Evolutionary conservation across 345 rosid genomes (phyloP).

Genomic region (Firmiana major): DNA sequence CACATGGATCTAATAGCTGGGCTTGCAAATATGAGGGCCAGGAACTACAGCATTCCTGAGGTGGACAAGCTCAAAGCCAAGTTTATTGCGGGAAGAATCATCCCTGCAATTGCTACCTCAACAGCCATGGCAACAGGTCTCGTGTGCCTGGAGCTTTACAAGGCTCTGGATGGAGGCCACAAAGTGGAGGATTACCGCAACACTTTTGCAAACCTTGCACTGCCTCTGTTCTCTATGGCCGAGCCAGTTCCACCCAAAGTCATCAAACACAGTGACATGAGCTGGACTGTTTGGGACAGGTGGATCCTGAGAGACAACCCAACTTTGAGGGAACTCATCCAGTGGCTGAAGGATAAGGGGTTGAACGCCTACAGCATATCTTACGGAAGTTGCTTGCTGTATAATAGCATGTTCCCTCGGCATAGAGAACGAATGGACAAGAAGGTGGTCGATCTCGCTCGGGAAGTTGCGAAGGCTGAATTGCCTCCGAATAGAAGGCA

Average conservation of each 20-base stretch:
- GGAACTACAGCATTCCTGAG: constrained; percentile 89
- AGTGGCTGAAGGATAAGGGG: constrained; percentile 74
- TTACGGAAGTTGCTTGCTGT: constrained; percentile 76
- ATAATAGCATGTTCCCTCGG: constrained; percentile 74
- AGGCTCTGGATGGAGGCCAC: constrained; percentile 74
- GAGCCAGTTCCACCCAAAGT: constrained; percentile 94
- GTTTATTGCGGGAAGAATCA: constrained; percentile 96
- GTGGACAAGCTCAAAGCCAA: constrained; percentile 95
- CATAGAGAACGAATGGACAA: constrained; percentile 78
- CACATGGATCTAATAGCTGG: constrained; percentile 97
- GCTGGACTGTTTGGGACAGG: constrained; percentile 97
- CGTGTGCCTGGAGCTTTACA: constrained; percentile 91
- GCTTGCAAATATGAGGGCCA: constrained; percentile 98
- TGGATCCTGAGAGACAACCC: constrained; percentile 76
- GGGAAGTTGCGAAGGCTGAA: constrained; percentile 78
- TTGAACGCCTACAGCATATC: constrained; percentile 87
- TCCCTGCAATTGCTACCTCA: constrained; percentile 95
- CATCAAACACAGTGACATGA: constrained; percentile 72
- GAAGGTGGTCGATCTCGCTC: constrained; percentile 71
- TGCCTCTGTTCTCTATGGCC: constrained; percentile 87
- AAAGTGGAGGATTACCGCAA: constrained; percentile 89
- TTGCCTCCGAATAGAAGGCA: constrained; percentile 63
- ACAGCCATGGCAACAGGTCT: constrained; percentile 97
- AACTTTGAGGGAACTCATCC: constrained; percentile 62
- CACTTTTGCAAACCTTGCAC: constrained; percentile 85